A percentile compares a stretch with the other conserved stretches of the same genome.
These are phyloP conservation scores for Urtica urens DNA, from an alignment of 306 rosid species.

Conservation along the genomic window DNA sequence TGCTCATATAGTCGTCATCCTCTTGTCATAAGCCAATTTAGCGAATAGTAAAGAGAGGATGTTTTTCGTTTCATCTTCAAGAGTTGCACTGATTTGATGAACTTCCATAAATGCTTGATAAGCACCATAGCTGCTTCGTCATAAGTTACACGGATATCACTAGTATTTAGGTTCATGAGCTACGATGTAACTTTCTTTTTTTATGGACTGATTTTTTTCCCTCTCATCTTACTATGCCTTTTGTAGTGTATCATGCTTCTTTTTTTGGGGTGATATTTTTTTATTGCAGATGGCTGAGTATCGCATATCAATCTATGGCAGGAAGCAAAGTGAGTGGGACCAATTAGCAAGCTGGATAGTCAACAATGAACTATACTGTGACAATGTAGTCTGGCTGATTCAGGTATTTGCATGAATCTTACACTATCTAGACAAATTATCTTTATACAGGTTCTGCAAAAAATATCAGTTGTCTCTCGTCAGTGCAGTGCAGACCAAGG, in stretches of 20 bases:
- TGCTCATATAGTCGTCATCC: no score
- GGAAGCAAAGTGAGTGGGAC: slow-evolving; percentile 99
- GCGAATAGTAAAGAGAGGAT: no score
- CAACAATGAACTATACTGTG: slow-evolving; percentile 84
- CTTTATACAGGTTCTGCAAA: neutral
- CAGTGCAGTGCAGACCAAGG: no score
- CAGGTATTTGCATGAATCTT: slow-evolving; percentile 45
- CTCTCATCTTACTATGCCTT: neutral
- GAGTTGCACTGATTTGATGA: no score
- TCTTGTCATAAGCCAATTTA: no score
- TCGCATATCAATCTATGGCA: slow-evolving; percentile 86
- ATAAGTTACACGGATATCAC: neutral
- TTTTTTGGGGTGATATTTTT: slow-evolving; percentile 10
- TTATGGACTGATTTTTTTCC: neutral
- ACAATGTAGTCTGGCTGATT: slow-evolving; percentile 94
- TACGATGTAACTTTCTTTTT: neutral
- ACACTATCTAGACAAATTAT: slow-evolving; percentile 1
- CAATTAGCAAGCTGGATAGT: slow-evolving; percentile 99
- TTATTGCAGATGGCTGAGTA: slow-evolving; percentile 96
- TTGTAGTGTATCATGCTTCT: slow-evolving; percentile 2
- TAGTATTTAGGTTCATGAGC: neutral
- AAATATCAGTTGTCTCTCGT: neutral
- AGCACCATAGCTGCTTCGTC: neutral
- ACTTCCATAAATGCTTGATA: neutral
- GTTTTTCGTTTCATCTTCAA: no score